phyloP scores from a whole-genome alignment of 331 rosid species.

The Quercus lobata region DNA sequence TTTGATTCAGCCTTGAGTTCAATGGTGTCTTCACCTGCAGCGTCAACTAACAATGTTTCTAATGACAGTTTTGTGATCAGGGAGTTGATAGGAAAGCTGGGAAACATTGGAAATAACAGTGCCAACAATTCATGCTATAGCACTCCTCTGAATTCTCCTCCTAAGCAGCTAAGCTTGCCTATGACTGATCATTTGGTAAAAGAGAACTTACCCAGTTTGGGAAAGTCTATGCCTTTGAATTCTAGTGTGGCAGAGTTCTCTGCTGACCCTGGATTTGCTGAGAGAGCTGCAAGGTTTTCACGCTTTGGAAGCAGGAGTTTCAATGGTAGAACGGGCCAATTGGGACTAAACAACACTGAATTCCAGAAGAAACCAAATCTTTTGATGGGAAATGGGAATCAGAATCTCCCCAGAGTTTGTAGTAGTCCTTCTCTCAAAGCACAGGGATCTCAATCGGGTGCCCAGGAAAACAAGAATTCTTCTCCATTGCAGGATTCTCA shows the following conservation, averaged over 20 bases:
- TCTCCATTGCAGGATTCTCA: constrained; percentile 37
- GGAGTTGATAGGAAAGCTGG: constrained; percentile 68
- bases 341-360: constrained; percentile 32
- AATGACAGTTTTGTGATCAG: constrained; percentile 54
- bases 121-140: constrained; percentile 55
- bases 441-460: constrained; percentile 59
- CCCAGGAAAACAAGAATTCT: constrained; percentile 33
- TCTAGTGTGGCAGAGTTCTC: constrained; percentile 67
- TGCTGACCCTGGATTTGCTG: constrained; percentile 88
- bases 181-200: constrained; percentile 23
- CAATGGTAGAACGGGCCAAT: constrained; percentile 49
- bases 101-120: constrained; percentile 45
- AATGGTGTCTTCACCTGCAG: constrained; percentile 67
- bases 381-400: constrained; percentile 30
- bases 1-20: constrained; percentile 76
- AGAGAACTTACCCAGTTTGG: constrained; percentile 32
- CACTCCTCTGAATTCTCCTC: constrained; percentile 77
- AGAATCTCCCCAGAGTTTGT: constrained; percentile 55
- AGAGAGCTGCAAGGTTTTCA: constrained; percentile 86
- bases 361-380: constrained; percentile 32
- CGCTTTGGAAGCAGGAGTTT: constrained; percentile 91
- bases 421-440: constrained; percentile 73
- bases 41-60: constrained; percentile 48
- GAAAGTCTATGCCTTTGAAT: constrained; percentile 47
- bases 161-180: constrained; percentile 41